Conservation (phyloP, 345 rosid genomes). For the Draba incana region DNA sequence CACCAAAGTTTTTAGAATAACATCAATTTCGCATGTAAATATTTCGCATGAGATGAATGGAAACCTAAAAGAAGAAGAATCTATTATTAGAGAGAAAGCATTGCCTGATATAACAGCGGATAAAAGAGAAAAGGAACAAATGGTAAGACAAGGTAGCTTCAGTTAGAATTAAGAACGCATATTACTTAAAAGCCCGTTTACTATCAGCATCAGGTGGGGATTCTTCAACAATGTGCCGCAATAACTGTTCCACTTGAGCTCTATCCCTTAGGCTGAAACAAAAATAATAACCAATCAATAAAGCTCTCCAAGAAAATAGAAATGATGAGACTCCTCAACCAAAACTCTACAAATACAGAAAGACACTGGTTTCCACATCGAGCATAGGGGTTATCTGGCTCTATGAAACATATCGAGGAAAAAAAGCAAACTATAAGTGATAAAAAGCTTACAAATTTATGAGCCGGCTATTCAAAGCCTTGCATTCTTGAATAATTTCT, state of each 20-base stretch:
- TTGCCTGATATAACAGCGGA: background rate
- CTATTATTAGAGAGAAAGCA: conserved; percentile 23
- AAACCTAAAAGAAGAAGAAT: conserved; percentile 55
- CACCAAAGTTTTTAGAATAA: conserved; percentile 86
- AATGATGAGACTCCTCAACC: background rate
- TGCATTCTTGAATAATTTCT: conserved; percentile 99
- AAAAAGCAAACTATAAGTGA: background rate
- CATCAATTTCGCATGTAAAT: conserved; percentile 97
- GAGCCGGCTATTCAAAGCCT: conserved; percentile 94
- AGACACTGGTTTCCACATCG: conserved; percentile 6
- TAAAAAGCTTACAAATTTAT: conserved; percentile 76
- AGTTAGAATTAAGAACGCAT: conserved; percentile 25
- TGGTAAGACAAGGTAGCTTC: conserved; percentile 1
- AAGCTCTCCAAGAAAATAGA: conserved; percentile 11
- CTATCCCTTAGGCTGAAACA: conserved; percentile 81
- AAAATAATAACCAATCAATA: conserved; percentile 27
- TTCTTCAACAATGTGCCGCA: conserved; percentile 80
- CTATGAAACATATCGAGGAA: conserved; percentile 13
- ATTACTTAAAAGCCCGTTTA: conserved; percentile 87
- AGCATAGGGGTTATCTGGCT: background rate
- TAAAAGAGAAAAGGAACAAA: background rate
- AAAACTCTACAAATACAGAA: conserved; percentile 13
- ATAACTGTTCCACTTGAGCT: conserved; percentile 91
- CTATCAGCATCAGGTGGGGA: conserved; percentile 83
- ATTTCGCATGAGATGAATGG: conserved; percentile 97